Evolutionary conservation across 768 basidiomycete genomes (phyloP).

Genomic region (Mycena haematopus): DNA sequence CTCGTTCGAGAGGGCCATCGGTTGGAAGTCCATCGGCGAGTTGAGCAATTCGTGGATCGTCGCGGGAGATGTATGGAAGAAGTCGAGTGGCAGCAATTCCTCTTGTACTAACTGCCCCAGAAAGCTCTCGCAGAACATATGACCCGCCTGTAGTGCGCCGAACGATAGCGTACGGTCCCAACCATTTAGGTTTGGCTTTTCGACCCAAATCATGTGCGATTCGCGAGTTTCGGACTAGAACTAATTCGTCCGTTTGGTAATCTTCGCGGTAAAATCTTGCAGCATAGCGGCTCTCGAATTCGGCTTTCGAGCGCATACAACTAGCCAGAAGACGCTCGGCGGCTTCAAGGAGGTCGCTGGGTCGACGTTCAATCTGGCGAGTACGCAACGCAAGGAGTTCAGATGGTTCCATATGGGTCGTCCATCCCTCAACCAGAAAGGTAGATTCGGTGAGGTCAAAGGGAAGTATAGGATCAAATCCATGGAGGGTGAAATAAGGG

Average conservation of each 20-base stretch:
- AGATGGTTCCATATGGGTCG: slow-evolving; percentile 11
- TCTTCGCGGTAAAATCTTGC: background rate
- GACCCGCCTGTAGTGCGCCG: slow-evolving; percentile 4
- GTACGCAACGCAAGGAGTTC: slow-evolving; percentile 33
- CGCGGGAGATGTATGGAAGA: background rate
- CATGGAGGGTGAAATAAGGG: too few relatives aligned
- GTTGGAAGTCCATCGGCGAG: background rate
- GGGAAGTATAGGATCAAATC: too few relatives aligned
- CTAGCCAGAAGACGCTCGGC: background rate
- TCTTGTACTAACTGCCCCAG: background rate
- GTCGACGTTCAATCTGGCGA: slow-evolving; percentile 30
- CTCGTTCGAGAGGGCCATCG: background rate
- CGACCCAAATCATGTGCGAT: background rate
- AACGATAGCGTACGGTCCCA: slow-evolving; percentile 14
- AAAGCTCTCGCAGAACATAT: slow-evolving; percentile 11
- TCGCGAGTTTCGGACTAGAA: background rate
- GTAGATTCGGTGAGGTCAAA: too few relatives aligned
- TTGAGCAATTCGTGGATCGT: background rate
- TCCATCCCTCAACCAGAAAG: too few relatives aligned
- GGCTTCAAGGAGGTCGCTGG: background rate
- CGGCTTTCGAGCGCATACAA: background rate
- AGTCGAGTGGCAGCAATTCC: slow-evolving; percentile 6
- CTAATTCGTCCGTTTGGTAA: background rate
- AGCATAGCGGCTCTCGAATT: background rate
- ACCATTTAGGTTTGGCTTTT: background rate